These are phyloP conservation scores for Fraxinus baroniana DNA, from an alignment of 305 asterid genomes.

Conservation along the genomic window DNA sequence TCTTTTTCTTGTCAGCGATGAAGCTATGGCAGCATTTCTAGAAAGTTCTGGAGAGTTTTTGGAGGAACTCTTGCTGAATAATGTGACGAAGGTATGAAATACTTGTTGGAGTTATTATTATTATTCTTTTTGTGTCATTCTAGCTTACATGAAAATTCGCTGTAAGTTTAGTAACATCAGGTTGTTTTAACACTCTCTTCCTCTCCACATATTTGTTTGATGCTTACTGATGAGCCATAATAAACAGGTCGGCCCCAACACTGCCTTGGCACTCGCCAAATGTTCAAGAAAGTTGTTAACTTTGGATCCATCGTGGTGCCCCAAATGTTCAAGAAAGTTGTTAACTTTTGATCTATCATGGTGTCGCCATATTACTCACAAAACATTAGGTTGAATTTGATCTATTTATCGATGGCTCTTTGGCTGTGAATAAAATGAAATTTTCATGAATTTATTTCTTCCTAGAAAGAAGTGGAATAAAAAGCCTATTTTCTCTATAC, in stretches of 20 bases:
- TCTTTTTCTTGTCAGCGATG: constrained; percentile 56
- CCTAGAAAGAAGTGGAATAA: no score
- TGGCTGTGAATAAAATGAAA: no score
- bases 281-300: constrained; percentile 49
- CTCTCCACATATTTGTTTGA: constrained; percentile 5
- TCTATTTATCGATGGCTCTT: no score
- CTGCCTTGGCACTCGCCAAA: constrained; percentile 68
- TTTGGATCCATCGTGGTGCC: constrained; percentile 87
- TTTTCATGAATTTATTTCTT: no score
- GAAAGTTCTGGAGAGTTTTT: constrained; percentile 71
- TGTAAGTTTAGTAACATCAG: not conserved
- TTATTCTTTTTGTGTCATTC: not conserved
- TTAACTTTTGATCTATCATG: no score
- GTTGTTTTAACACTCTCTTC: not conserved
- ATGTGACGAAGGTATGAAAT: constrained; percentile 49
- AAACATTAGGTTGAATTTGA: no score
- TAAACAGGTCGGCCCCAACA: constrained; percentile 57
- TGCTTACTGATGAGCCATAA: constrained; percentile 17
- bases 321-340: no score
- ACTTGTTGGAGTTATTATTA: not conserved
- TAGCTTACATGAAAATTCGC: not conserved
- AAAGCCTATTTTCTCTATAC: no score
- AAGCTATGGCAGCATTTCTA: constrained; percentile 75
- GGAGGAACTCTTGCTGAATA: constrained; percentile 67
- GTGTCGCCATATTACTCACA: no score